phyloP scores from a whole-genome alignment of 1,284 basidiomycete species.

The Puccinia brachypodii region DNA sequence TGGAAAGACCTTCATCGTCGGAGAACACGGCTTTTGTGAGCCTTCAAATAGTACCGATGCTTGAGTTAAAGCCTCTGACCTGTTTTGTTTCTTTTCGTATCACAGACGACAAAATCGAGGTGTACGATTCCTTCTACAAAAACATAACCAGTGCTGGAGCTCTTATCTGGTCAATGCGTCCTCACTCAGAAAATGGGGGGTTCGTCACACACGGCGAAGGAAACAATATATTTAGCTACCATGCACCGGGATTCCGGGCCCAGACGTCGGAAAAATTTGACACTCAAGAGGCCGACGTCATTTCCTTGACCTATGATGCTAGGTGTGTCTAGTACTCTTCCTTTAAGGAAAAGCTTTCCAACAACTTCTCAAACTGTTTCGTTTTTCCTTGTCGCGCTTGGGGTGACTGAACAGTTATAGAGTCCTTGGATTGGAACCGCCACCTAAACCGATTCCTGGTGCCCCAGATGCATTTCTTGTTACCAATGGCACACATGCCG shows the following conservation, averaged over 20 bases:
- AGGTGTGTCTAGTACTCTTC: constrained; percentile 2
- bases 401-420: constrained; percentile 4
- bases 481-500: constrained; percentile 21
- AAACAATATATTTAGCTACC: constrained; percentile 30
- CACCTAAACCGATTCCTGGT: constrained; percentile 29
- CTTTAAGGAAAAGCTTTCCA: neutral
- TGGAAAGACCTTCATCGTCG: constrained; percentile 37
- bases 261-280: constrained; percentile 30
- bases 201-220: constrained; percentile 44
- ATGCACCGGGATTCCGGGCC: constrained; percentile 21
- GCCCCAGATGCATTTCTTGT: constrained; percentile 33
- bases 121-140: constrained; percentile 13
- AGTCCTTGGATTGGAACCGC: constrained; percentile 14
- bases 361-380: neutral
- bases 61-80: neutral
- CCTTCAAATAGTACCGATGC: neutral
- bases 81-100: neutral
- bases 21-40: constrained; percentile 47
- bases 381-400: neutral
- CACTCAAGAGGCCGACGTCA: constrained; percentile 32
- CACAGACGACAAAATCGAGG: constrained; percentile 17
- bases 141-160: constrained; percentile 25
- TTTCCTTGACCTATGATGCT: constrained; percentile 39
- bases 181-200: constrained; percentile 39
- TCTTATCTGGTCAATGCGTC: constrained; percentile 33